phyloP scores from a whole-genome alignment of 306 rosid species.

The Vigna hirtella region DNA sequence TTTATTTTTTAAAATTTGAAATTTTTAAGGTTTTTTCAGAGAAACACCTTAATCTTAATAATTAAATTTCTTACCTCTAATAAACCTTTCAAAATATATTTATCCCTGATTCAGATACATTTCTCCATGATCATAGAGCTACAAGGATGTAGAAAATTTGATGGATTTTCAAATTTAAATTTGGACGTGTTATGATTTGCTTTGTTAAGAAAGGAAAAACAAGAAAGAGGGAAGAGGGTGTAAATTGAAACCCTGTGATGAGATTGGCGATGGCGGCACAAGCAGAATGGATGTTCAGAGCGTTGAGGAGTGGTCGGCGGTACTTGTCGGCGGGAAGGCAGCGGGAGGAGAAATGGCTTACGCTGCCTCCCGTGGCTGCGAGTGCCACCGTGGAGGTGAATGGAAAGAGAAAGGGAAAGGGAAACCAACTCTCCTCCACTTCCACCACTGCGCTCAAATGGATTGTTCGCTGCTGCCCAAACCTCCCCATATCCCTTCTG shows the following conservation, averaged over 20 bases:
- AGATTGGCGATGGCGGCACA: neutral
- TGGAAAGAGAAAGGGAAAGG: slow-evolving; percentile 40
- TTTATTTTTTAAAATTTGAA: too few relatives aligned
- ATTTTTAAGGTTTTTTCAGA: too few relatives aligned
- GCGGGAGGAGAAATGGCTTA: slow-evolving; percentile 56
- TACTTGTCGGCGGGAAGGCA: slow-evolving; percentile 34
- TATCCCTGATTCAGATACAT: too few relatives aligned
- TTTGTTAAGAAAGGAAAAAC: too few relatives aligned
- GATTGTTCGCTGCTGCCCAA: slow-evolving; percentile 83
- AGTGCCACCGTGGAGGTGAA: slow-evolving; percentile 5
- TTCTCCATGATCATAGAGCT: too few relatives aligned
- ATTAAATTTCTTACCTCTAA: too few relatives aligned
- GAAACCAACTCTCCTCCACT: slow-evolving; percentile 40
- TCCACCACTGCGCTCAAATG: slow-evolving; percentile 76
- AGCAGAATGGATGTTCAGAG: neutral
- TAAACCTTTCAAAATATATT: too few relatives aligned
- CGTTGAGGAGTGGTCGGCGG: slow-evolving; percentile 27
- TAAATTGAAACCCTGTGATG: neutral
- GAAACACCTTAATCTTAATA: too few relatives aligned
- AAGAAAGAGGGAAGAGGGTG: too few relatives aligned
- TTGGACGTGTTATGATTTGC: too few relatives aligned
- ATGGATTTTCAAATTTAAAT: too few relatives aligned
- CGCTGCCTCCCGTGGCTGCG: slow-evolving; percentile 67
- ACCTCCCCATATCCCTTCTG: slow-evolving; percentile 75
- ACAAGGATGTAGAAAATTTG: too few relatives aligned